Evolutionary conservation across 1,139 yeast genomes (phyloP).

Genomic region (Sugiyamaella paludigena): DNA sequence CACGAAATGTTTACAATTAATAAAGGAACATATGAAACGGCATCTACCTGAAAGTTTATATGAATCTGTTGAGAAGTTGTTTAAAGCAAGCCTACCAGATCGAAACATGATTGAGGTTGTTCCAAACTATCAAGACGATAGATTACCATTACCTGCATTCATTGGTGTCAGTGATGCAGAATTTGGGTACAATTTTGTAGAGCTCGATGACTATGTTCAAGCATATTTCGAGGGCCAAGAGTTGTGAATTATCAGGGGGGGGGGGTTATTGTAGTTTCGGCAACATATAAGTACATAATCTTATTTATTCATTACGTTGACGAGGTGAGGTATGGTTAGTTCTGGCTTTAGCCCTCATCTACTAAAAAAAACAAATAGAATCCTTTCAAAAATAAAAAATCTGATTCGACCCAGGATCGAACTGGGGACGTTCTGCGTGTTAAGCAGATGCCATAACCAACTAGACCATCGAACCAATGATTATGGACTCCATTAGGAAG

Average conservation of each 20-base stretch:
- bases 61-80: constrained; percentile 10
- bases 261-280: too few relatives aligned
- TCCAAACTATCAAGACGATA: constrained; percentile 1
- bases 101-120: constrained; percentile 12
- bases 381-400: too few relatives aligned
- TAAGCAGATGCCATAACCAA: constrained; percentile 99
- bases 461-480: constrained; percentile 90
- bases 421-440: constrained; percentile 99
- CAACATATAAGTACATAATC: too few relatives aligned
- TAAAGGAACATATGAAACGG: constrained; percentile 12
- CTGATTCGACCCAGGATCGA: constrained; percentile 99
- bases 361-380: too few relatives aligned
- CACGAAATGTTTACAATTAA: constrained; percentile 7
- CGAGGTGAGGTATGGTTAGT: too few relatives aligned
- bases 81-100: constrained; percentile 5
- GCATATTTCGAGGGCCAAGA: constrained; percentile 1
- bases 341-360: too few relatives aligned
- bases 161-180: constrained; percentile 9
- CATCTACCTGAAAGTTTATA: constrained; percentile 6
- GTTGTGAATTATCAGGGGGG: too few relatives aligned
- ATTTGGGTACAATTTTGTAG: constrained; percentile 11
- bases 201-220: constrained; percentile 14
- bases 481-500: too few relatives aligned
- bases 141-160: constrained; percentile 13
- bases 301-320: too few relatives aligned